A percentile compares a stretch with the other conserved stretches of the same genome.
Conservation (phyloP, 2,329 filamentous ascomycete species). For the Colletotrichum cuscutae region DNA sequence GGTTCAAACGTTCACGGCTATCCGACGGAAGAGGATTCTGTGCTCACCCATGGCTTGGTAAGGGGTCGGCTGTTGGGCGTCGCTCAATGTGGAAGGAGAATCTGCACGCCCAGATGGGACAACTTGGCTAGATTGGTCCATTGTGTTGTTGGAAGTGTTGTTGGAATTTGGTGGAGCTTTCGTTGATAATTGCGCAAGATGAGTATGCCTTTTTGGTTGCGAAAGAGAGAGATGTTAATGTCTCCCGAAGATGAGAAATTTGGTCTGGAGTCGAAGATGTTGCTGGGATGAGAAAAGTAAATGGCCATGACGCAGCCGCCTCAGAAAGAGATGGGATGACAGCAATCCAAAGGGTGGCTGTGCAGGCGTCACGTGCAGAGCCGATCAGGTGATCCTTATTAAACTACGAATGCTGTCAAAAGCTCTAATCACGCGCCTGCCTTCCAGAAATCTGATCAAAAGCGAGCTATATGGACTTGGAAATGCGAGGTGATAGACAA, state of each 20-base stretch:
- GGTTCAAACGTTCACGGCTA: neutral
- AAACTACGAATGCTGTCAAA: neutral
- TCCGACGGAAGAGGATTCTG: neutral
- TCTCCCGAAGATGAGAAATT: neutral
- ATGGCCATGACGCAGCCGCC: neutral
- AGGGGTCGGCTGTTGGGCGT: neutral
- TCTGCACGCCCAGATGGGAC: neutral
- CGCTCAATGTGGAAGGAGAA: slow-evolving; percentile 1
- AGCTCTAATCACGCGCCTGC: neutral
- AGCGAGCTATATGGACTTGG: neutral
- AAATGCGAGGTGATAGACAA: neutral
- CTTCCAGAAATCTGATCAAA: rapidly evolving
- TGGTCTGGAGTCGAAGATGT: neutral
- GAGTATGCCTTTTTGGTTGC: neutral
- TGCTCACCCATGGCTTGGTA: neutral
- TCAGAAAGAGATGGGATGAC: neutral
- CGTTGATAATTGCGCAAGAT: neutral
- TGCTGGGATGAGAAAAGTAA: neutral
- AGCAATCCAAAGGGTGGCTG: neutral
- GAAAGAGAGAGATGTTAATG: neutral
- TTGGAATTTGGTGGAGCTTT: neutral
- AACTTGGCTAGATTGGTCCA: neutral
- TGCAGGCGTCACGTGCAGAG: neutral
- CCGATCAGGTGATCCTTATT: neutral
- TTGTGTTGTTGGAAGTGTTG: neutral